Evolutionary conservation across 2,329 filamentous ascomycete genomes (phyloP).

Genomic region (Zasmidium angulare): DNA sequence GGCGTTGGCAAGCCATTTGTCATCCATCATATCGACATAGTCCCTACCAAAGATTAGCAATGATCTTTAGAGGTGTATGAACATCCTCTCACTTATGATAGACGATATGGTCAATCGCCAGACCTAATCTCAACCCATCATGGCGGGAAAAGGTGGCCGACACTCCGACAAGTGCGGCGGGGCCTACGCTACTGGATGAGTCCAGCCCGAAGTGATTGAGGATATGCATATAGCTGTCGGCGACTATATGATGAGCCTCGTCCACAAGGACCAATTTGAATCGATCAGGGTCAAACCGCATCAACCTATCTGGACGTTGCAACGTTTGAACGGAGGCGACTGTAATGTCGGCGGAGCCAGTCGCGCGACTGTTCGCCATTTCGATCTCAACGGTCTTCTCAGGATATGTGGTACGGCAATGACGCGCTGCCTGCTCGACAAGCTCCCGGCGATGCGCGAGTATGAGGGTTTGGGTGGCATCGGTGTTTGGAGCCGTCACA

Average conservation of each 20-base stretch:
- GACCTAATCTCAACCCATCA: slow-evolving; percentile 78
- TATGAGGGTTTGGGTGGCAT: slow-evolving; percentile 78
- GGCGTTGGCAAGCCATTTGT: slow-evolving; percentile 90
- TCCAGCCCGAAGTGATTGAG: slow-evolving; percentile 77
- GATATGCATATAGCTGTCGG: slow-evolving; percentile 71
- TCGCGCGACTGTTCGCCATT: slow-evolving; percentile 77
- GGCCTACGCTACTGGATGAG: slow-evolving; percentile 47
- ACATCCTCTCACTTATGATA: slow-evolving; percentile 68
- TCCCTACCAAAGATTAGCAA: slow-evolving; percentile 44
- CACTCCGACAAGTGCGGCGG: slow-evolving; percentile 72
- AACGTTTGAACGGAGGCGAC: slow-evolving; percentile 88
- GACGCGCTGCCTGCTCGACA: slow-evolving; percentile 86
- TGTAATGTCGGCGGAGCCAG: slow-evolving; percentile 84
- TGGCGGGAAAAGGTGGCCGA: slow-evolving; percentile 80
- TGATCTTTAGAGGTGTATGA: slow-evolving; percentile 47
- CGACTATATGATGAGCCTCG: slow-evolving; percentile 95
- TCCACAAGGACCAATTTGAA: slow-evolving; percentile 95
- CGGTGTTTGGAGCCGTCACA: slow-evolving; percentile 56
- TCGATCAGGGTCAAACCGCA: slow-evolving; percentile 72
- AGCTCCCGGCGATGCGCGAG: slow-evolving; percentile 90
- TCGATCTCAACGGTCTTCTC: slow-evolving; percentile 82
- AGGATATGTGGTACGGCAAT: slow-evolving; percentile 80
- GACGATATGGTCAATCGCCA: slow-evolving; percentile 90
- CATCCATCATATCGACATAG: slow-evolving; percentile 77
- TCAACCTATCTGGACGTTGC: slow-evolving; percentile 64